Conservation (phyloP, 306 rosid species). For the Lotus japonicus region DNA sequence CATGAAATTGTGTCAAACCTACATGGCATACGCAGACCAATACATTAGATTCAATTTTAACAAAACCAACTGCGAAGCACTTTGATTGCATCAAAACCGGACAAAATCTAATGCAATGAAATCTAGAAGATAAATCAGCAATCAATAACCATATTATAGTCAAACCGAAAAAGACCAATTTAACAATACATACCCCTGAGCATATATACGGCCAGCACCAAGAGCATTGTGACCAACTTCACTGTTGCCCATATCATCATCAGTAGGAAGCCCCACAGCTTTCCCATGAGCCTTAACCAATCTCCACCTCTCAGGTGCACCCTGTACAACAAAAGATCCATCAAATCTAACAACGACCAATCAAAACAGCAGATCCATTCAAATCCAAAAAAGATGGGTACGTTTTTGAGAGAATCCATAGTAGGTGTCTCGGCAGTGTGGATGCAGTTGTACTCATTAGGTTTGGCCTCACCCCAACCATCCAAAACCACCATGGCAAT, state of each 20-base stretch:
- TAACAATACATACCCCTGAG: conserved; percentile 65
- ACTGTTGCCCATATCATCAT: conserved; percentile 91
- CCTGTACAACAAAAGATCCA: conserved; percentile 15
- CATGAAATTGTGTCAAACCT: too few relatives aligned
- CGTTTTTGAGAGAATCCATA: conserved; percentile 69
- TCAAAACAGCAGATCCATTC: conserved; percentile 10
- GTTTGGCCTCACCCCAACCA: conserved; percentile 80
- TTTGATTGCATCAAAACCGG: too few relatives aligned
- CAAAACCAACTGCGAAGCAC: too few relatives aligned
- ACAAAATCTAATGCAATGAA: too few relatives aligned
- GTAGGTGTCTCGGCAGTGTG: conserved; percentile 69
- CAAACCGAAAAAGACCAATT: neutral
- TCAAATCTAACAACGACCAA: neutral
- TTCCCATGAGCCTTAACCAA: conserved; percentile 71
- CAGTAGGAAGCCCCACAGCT: conserved; percentile 78
- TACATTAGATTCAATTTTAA: too few relatives aligned
- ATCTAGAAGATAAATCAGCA: too few relatives aligned
- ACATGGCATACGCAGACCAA: too few relatives aligned
- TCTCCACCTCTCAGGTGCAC: conserved; percentile 73
- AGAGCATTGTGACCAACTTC: conserved; percentile 89
- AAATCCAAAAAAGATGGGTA: neutral
- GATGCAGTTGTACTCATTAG: conserved; percentile 69
- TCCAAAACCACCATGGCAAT: conserved; percentile 63
- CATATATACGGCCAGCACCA: conserved; percentile 79
- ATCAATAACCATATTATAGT: too few relatives aligned